Evolutionary conservation across 164 flowering plant genomes (phyloP).

Genomic region (Magnolia sinica): DNA sequence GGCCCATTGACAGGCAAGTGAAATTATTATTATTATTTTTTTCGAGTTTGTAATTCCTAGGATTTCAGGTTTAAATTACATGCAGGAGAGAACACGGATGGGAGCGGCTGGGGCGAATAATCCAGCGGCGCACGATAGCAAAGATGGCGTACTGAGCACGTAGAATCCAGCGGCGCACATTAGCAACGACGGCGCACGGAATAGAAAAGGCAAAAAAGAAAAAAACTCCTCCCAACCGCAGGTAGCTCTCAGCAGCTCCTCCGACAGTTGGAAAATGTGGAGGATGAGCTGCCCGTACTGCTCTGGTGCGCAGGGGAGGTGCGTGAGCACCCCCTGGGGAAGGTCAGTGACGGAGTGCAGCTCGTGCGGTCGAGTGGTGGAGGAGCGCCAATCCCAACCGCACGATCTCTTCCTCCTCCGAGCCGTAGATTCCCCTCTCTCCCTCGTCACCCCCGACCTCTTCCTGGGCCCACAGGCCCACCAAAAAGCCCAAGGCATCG

Average conservation of each 20-base stretch:
- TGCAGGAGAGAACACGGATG: too few relatives aligned
- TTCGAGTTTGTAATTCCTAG: too few relatives aligned
- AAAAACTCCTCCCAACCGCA: background rate
- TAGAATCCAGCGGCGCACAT: too few relatives aligned
- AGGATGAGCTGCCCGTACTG: conserved; percentile 76
- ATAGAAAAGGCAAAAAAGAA: background rate
- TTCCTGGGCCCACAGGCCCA: background rate
- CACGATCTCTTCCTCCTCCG: conserved; percentile 86
- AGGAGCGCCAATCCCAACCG: conserved; percentile 62
- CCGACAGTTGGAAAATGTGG: background rate
- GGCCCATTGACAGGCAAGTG: too few relatives aligned
- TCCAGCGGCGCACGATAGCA: too few relatives aligned
- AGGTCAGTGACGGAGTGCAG: conserved; percentile 71
- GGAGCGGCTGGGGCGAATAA: too few relatives aligned
- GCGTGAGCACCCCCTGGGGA: conserved; percentile 57
- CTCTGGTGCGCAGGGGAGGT: conserved; percentile 45
- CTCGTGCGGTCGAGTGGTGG: conserved; percentile 82
- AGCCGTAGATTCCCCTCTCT: conserved; percentile 80
- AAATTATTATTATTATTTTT: too few relatives aligned
- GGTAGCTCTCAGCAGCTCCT: too few relatives aligned
- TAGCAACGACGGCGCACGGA: too few relatives aligned
- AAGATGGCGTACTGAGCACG: too few relatives aligned
- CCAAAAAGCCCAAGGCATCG: conserved; percentile 26
- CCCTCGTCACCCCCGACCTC: conserved; percentile 85
- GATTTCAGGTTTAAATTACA: too few relatives aligned